Evolutionary conservation across 2,329 filamentous ascomycete species (phyloP).

Genomic region (Aspergillus quadricinctus): DNA sequence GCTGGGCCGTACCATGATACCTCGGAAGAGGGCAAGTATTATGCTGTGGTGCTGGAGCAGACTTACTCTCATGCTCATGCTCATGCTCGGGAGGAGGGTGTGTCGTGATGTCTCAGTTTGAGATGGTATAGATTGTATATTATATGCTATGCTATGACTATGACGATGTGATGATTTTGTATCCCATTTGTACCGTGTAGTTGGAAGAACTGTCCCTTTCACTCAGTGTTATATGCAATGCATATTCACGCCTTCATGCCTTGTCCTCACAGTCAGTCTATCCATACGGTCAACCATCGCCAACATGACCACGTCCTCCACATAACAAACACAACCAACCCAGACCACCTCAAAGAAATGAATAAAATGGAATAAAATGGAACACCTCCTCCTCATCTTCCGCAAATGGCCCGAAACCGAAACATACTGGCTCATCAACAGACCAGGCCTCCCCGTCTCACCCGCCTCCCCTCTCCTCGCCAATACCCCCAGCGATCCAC

Average conservation of each 20-base stretch:
- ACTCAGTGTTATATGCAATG: neutral
- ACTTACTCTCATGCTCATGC: neutral
- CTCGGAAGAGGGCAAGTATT: conserved; percentile 34
- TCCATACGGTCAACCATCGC: neutral
- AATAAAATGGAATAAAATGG: no score
- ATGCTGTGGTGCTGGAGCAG: conserved; percentile 35
- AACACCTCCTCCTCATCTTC: neutral
- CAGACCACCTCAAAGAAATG: no score
- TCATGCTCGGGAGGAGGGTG: neutral
- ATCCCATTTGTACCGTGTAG: neutral
- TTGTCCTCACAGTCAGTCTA: no score
- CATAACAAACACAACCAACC: neutral
- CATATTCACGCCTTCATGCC: neutral
- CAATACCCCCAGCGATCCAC: neutral
- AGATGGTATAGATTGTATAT: neutral
- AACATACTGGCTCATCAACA: neutral
- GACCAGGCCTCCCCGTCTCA: neutral
- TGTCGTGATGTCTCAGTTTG: neutral
- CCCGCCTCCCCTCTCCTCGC: neutral
- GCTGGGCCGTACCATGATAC: conserved; percentile 35
- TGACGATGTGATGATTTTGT: conserved; percentile 1
- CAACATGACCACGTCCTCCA: neutral
- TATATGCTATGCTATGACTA: neutral
- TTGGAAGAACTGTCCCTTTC: neutral
- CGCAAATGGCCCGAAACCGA: neutral